These are phyloP conservation scores for Peniophora sp. DNA, from an alignment of 1,284 basidiomycete genomes.

Conservation along the genomic window DNA sequence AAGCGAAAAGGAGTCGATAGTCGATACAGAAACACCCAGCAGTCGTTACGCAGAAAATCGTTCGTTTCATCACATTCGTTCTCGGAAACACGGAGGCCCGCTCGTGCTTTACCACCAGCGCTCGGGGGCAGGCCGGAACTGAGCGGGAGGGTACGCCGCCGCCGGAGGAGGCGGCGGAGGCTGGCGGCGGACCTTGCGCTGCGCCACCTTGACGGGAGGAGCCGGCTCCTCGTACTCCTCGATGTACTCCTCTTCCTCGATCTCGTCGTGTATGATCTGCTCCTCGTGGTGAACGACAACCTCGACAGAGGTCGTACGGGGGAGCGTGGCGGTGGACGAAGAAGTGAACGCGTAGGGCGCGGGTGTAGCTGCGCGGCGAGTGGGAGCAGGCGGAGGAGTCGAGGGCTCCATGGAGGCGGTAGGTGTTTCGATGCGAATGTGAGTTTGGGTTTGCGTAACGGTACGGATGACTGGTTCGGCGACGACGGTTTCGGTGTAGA, in stretches of 20 bases:
- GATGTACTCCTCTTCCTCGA: constrained; percentile 10
- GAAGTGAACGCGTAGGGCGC: constrained; percentile 54
- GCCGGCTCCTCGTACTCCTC: constrained; percentile 7
- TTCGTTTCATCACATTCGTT: too few species aligned
- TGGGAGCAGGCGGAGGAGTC: constrained; percentile 69
- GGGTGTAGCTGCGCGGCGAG: constrained; percentile 66
- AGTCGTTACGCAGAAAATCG: too few species aligned
- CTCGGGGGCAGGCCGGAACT: constrained; percentile 12
- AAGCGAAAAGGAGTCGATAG: constrained; percentile 6
- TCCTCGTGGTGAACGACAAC: constrained; percentile 40
- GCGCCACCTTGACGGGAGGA: neutral
- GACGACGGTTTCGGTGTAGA: constrained; percentile 39
- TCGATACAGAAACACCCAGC: constrained; percentile 6
- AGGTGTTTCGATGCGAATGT: constrained; percentile 42
- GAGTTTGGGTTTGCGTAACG: constrained; percentile 37
- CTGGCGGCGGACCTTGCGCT: constrained; percentile 6
- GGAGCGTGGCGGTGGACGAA: constrained; percentile 45
- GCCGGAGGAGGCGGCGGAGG: constrained; percentile 10
- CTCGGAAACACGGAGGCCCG: too few species aligned
- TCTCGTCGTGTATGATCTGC: constrained; percentile 11
- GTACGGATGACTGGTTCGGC: constrained; percentile 47
- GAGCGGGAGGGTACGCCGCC: constrained; percentile 9
- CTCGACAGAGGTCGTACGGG: constrained; percentile 64
- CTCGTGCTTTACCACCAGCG: constrained; percentile 10
- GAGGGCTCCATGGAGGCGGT: constrained; percentile 39